phyloP scores from a whole-genome alignment of 2,329 filamentous ascomycete genomes.

The Aphanocladium album region DNA sequence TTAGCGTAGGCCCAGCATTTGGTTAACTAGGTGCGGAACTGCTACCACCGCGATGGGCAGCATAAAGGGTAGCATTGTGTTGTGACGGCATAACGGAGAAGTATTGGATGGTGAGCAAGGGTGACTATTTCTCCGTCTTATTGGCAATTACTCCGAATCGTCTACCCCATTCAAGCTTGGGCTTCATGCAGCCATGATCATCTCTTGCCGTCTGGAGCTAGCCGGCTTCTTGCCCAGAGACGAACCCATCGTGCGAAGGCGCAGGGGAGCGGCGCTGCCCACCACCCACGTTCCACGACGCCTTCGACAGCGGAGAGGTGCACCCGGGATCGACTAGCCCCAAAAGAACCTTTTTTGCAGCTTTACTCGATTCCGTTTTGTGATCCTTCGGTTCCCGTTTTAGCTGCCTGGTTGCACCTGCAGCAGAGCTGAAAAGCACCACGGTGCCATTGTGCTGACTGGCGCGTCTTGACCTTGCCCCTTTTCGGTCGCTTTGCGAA shows the following conservation, averaged over 20 bases:
- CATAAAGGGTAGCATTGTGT: neutral
- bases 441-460: neutral
- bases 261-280: neutral
- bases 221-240: neutral
- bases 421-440: slow-evolving; percentile 6
- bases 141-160: slow-evolving; percentile 4
- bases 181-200: neutral
- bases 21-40: neutral
- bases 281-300: neutral
- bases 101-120: neutral
- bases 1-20: neutral
- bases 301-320: neutral
- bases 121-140: slow-evolving; percentile 6
- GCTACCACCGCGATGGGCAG: neutral
- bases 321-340: neutral
- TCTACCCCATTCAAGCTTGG: neutral
- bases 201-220: neutral
- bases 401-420: neutral
- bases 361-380: slow-evolving; percentile 4
- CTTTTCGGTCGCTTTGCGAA: neutral
- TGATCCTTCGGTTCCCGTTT: slow-evolving; percentile 5
- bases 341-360: neutral
- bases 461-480: neutral
- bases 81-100: neutral
- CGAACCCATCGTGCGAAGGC: neutral